These are phyloP conservation scores for Yamadazyma songkhlaensis DNA, from an alignment of 1,139 yeast species.

Conservation along the genomic window DNA sequence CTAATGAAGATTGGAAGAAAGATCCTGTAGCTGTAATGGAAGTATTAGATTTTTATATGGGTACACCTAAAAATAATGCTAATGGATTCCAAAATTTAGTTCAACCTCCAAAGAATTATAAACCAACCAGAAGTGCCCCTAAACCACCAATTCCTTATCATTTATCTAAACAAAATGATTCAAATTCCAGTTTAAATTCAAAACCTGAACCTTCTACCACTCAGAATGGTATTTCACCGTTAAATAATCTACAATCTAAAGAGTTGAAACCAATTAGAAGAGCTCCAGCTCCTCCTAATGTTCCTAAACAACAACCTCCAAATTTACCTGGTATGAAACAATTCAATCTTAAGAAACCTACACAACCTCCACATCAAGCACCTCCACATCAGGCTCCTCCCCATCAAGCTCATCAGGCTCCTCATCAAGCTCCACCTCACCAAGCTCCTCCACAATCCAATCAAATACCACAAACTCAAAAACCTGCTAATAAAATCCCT, in stretches of 20 bases:
- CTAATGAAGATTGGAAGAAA: slow-evolving; percentile 80
- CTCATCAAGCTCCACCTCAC: slow-evolving; percentile 4
- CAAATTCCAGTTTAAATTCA: not conserved
- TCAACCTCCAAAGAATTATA: slow-evolving; percentile 19
- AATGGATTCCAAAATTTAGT: slow-evolving; percentile 13
- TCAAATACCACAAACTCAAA: not conserved
- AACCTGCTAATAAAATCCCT: not conserved
- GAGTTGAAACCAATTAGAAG: slow-evolving; percentile 48
- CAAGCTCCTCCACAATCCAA: not conserved
- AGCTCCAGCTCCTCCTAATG: slow-evolving; percentile 55
- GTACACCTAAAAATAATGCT: slow-evolving; percentile 16
- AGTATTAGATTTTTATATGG: slow-evolving; percentile 80
- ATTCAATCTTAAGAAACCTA: slow-evolving; percentile 9
- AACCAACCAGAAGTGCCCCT: slow-evolving; percentile 44
- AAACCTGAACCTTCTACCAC: slow-evolving; percentile 1
- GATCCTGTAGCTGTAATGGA: slow-evolving; percentile 88
- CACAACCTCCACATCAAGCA: slow-evolving; percentile 1
- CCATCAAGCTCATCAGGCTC: not conserved
- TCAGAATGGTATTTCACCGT: slow-evolving; percentile 27
- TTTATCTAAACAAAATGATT: slow-evolving; percentile 19
- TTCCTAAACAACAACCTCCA: slow-evolving; percentile 35
- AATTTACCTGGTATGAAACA: slow-evolving; percentile 20
- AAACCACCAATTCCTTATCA: slow-evolving; percentile 46
- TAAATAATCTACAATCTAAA: slow-evolving; percentile 25
- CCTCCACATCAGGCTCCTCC: slow-evolving; percentile 2